Conservation (phyloP, 2,329 filamentous ascomycete species). For the Fusarium sp. region DNA sequence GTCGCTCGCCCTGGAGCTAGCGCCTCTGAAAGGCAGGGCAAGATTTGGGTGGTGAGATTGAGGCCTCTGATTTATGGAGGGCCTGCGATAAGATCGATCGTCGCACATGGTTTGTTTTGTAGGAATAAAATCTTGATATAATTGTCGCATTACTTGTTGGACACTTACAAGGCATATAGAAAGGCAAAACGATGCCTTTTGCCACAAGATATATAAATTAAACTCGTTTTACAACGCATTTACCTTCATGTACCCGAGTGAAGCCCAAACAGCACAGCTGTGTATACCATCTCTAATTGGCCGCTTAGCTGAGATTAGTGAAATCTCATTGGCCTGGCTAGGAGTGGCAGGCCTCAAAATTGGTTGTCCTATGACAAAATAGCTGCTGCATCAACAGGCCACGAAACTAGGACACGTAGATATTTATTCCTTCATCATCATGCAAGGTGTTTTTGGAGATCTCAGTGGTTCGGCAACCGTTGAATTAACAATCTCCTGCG, state of each 20-base stretch:
- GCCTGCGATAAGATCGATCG: background rate
- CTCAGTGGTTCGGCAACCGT: fast-evolving
- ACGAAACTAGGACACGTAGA: fast-evolving
- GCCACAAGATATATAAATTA: background rate
- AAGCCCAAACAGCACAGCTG: background rate
- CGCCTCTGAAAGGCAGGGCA: background rate
- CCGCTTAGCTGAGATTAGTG: too few species aligned
- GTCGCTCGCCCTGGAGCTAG: background rate
- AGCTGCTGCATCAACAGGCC: fast-evolving
- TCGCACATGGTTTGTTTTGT: background rate
- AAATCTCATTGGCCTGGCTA: background rate
- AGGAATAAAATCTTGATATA: fast-evolving
- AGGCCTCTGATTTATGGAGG: background rate
- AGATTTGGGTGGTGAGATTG: background rate
- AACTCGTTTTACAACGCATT: background rate
- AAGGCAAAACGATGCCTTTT: background rate
- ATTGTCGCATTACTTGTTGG: background rate
- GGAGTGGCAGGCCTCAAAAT: background rate
- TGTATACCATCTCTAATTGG: background rate
- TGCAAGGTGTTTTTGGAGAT: fast-evolving
- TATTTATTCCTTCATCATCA: background rate
- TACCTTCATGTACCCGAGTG: background rate
- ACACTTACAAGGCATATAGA: background rate
- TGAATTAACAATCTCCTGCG: fast-evolving
- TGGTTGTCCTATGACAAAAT: background rate